Conservation (phyloP, 1,284 basidiomycete species). For the Cryptococcus depauperatus region DNA sequence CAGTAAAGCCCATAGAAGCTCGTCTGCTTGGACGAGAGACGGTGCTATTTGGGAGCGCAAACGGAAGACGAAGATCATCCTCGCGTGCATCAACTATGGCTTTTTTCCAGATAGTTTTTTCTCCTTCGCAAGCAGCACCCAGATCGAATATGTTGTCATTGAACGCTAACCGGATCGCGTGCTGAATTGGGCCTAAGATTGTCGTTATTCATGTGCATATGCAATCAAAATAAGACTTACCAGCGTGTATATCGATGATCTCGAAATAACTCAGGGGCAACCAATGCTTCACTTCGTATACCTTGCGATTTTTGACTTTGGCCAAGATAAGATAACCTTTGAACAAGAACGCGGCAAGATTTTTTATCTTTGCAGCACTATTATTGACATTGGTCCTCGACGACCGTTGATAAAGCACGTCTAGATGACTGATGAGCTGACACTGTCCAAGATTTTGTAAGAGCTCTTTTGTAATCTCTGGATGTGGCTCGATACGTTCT, state of each 20-base stretch:
- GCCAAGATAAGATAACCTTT: slow-evolving; percentile 74
- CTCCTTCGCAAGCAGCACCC: slow-evolving; percentile 64
- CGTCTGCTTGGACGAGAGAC: slow-evolving; percentile 17
- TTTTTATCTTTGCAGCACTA: slow-evolving; percentile 62
- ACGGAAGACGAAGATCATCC: slow-evolving; percentile 35
- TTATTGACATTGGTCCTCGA: slow-evolving; percentile 34
- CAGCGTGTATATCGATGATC: slow-evolving; percentile 60
- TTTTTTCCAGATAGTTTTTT: slow-evolving; percentile 74
- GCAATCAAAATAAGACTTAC: slow-evolving; percentile 43
- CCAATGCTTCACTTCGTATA: slow-evolving; percentile 80
- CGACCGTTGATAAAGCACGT: slow-evolving; percentile 63
- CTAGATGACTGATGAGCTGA: slow-evolving; percentile 68
- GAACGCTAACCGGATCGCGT: slow-evolving; percentile 65
- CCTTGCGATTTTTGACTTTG: slow-evolving; percentile 69
- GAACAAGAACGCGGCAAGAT: slow-evolving; percentile 81
- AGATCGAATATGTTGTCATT: slow-evolving; percentile 68
- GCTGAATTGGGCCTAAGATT: slow-evolving; percentile 60
- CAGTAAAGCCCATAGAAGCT: background rate
- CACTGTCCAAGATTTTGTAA: slow-evolving; percentile 63
- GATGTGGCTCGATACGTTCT: slow-evolving; percentile 53
- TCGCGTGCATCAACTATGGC: slow-evolving; percentile 51
- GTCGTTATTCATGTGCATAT: slow-evolving; percentile 9
- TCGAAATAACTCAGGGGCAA: slow-evolving; percentile 66
- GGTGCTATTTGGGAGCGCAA: slow-evolving; percentile 41
- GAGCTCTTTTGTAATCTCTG: slow-evolving; percentile 48